Evolutionary conservation across 1,284 basidiomycete species (phyloP).

Genomic region (Fomitopsis schrenkii): DNA sequence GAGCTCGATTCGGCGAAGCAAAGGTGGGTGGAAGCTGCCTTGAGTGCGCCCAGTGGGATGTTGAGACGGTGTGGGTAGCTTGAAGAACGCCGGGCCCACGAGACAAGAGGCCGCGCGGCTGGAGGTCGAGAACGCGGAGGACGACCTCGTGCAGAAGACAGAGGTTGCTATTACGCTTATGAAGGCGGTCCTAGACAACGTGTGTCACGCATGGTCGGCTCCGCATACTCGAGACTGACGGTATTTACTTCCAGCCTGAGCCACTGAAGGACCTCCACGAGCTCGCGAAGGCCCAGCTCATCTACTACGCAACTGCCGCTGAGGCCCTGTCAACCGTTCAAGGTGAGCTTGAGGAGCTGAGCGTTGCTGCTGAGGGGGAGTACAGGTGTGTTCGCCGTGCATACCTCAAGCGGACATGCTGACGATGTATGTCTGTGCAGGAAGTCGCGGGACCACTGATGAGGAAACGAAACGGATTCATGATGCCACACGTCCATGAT

Average conservation of each 20-base stretch:
- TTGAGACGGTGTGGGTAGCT: slow-evolving; percentile 32
- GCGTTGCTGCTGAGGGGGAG: slow-evolving; percentile 86
- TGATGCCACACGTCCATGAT: slow-evolving; percentile 25
- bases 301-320: slow-evolving; percentile 82
- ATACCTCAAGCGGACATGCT: slow-evolving; percentile 5
- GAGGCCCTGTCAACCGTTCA: slow-evolving; percentile 82
- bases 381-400: slow-evolving; percentile 58
- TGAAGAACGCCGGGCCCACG: slow-evolving; percentile 72
- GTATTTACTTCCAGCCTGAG: slow-evolving; percentile 65
- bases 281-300: slow-evolving; percentile 86
- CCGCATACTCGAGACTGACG: not conserved
- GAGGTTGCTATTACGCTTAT: slow-evolving; percentile 97
- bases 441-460: slow-evolving; percentile 81
- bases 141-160: slow-evolving; percentile 94
- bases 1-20: slow-evolving; percentile 62
- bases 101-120: slow-evolving; percentile 87
- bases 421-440: slow-evolving; percentile 31
- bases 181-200: slow-evolving; percentile 97
- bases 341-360: slow-evolving; percentile 88
- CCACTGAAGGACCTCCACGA: slow-evolving; percentile 92
- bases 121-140: slow-evolving; percentile 93
- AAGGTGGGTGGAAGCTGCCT: slow-evolving; percentile 33
- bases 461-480: slow-evolving; percentile 9
- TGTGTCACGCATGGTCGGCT: slow-evolving; percentile 45
- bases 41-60: not conserved